Conservation (phyloP, 176 grass and related monocot species). For the Elaeis guineensis region DNA sequence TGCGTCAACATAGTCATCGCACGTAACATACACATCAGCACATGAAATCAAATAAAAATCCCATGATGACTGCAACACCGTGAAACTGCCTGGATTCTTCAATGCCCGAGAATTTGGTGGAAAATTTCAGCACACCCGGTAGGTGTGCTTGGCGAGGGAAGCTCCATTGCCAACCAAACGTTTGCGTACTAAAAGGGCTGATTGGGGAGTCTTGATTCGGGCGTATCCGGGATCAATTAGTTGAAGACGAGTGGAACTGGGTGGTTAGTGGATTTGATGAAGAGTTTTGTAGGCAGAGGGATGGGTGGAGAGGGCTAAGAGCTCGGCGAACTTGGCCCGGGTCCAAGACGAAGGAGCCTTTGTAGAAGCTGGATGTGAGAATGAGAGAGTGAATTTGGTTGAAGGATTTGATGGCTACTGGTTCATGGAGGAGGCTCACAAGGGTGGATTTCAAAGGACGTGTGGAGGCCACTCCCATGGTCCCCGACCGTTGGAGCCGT, state of each 20-base stretch:
- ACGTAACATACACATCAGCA: conserved; percentile 22
- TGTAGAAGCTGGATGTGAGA: conserved; percentile 27
- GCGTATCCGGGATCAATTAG: conserved; percentile 28
- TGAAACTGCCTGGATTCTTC: conserved; percentile 23
- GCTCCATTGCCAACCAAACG: conserved; percentile 3
- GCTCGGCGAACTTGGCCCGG: conserved; percentile 22
- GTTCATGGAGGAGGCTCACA: background rate
- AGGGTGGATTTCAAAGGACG: background rate
- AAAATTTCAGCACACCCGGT: conserved; percentile 30
- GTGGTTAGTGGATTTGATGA: conserved; percentile 5
- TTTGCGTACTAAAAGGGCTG: conserved; percentile 13
- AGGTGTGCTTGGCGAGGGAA: conserved; percentile 21
- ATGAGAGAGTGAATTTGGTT: conserved; percentile 18
- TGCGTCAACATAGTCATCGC: conserved; percentile 11
- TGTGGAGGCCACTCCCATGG: no score
- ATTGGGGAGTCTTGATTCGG: background rate
- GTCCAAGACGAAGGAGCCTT: conserved; percentile 14
- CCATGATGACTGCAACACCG: conserved; percentile 12
- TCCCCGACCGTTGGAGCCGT: no score
- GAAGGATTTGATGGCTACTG: background rate
- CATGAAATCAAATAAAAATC: conserved; percentile 19
- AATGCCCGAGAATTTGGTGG: conserved; percentile 24
- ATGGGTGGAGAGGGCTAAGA: conserved; percentile 12
- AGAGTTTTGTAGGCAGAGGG: conserved; percentile 17
- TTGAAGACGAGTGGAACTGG: conserved; percentile 22